Conservation (phyloP, 2,329 filamentous ascomycete species). For the Colletotrichum agaves region DNA sequence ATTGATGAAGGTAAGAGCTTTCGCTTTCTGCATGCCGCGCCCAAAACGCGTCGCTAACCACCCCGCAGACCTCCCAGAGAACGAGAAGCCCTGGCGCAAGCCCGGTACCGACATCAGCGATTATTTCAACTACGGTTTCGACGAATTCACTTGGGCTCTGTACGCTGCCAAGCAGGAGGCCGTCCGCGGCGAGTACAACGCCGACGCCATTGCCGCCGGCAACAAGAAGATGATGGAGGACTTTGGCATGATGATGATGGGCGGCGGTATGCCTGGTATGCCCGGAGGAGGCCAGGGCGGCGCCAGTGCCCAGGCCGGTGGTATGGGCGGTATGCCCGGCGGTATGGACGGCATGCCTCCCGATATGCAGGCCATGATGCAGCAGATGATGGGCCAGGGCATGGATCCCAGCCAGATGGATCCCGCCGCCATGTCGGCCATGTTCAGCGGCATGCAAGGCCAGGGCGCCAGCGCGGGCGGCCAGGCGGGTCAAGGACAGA, state of each 20-base stretch:
- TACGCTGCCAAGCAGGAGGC: slow-evolving; percentile 91
- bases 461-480: slow-evolving; percentile 54
- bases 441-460: slow-evolving; percentile 69
- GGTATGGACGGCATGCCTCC: slow-evolving; percentile 71
- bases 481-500: slow-evolving; percentile 62
- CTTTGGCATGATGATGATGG: slow-evolving; percentile 76
- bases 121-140: slow-evolving; percentile 99
- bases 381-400: slow-evolving; percentile 74
- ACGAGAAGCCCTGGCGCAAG: slow-evolving; percentile 94
- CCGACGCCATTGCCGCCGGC: slow-evolving; percentile 69
- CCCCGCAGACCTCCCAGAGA: slow-evolving; percentile 71
- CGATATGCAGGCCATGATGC: slow-evolving; percentile 76
- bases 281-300: slow-evolving; percentile 49
- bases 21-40: neutral
- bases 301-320: slow-evolving; percentile 43
- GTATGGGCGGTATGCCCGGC: slow-evolving; percentile 62
- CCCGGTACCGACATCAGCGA: slow-evolving; percentile 95
- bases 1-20: slow-evolving; percentile 72
- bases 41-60: slow-evolving; percentile 1
- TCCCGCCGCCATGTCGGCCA: slow-evolving; percentile 65
- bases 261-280: slow-evolving; percentile 61
- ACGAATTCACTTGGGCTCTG: slow-evolving; percentile 97
- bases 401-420: slow-evolving; percentile 77
- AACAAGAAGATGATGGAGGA: slow-evolving; percentile 85
- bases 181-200: slow-evolving; percentile 79